Evolutionary conservation across 176 grass and related monocot genomes (phyloP), one percentile per base, ranked within the genome.

Genomic region (Canna indica): DNA sequence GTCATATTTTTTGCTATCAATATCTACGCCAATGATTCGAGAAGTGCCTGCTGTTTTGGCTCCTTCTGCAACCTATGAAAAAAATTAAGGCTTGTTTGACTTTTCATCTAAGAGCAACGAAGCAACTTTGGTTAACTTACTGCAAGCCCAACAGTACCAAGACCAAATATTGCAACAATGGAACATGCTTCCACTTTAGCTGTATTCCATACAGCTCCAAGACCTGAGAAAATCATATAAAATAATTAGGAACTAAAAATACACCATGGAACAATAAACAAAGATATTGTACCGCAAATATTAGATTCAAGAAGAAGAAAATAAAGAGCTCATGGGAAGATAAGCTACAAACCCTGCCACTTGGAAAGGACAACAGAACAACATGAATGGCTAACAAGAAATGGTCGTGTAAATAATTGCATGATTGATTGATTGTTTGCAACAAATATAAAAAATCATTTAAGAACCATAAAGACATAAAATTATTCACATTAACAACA

Each of bases 121-220:
- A 48, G 11, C 13, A 69, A 39, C 14, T n/a, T n/a, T 63, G 24
- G 5, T 58, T 50, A 76, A 86, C 94, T 88, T 87, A 99, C 94
- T 61, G 94, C 94, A 76, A 99, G 89, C 25, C 94, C 94, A 74
- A 99, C 80, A 71, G 86, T 99, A 46, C 94, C 94, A 73, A 99
- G 94, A 29, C 94, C 94, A 85, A 99, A 99, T 87, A 99, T 12
- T 73, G 94, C 94, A 81, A 99, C 94, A 64, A 81, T 44, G 4
- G 94, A 87, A 36, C 89, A 89, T 47, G 80, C 52, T 69, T 99
- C 94, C 72, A 99, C 94, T 76, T 99, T 99, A 70, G 94, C 94
- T 27, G 94, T 88, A 81, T 99, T 99, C 94, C 94, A 99, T 35
- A 88, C 94, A 61, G 89, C 94, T 80, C 94, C 94, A 83, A 99